These are phyloP conservation scores for Neurospora hispaniola DNA, from an alignment of 495 filamentous ascomycete genomes.

Conservation along the genomic window DNA sequence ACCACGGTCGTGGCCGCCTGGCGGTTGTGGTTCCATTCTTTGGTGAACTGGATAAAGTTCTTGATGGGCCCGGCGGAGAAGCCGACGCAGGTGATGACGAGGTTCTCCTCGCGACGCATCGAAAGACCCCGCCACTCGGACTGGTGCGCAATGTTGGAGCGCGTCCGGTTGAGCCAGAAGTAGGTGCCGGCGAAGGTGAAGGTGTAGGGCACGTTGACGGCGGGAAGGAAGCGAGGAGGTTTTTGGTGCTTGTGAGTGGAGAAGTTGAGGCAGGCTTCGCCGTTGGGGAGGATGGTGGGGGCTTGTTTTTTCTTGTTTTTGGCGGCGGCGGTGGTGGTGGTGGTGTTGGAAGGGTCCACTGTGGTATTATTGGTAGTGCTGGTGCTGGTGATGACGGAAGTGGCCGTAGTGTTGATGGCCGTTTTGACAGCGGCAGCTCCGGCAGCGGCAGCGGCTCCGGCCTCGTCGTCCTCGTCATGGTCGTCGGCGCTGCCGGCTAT, in stretches of 20 bases:
- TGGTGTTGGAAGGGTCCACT: slow-evolving; percentile 28
- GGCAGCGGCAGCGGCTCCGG: background rate
- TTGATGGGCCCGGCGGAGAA: slow-evolving; percentile 49
- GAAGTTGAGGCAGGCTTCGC: slow-evolving; percentile 32
- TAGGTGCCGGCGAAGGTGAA: slow-evolving; percentile 34
- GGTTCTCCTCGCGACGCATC: slow-evolving; percentile 16
- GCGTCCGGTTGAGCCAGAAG: slow-evolving; percentile 28
- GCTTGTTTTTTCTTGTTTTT: slow-evolving; percentile 38
- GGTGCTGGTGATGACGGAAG: background rate
- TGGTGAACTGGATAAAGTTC: slow-evolving; percentile 45
- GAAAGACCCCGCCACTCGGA: background rate
- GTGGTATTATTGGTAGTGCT: slow-evolving; percentile 24
- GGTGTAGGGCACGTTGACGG: slow-evolving; percentile 23
- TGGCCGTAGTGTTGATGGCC: background rate
- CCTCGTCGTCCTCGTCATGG: background rate
- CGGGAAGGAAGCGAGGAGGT: slow-evolving; percentile 29
- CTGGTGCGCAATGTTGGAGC: background rate
- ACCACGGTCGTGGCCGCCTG: slow-evolving; percentile 27
- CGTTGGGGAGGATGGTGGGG: slow-evolving; percentile 23
- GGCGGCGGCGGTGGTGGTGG: slow-evolving; percentile 37
- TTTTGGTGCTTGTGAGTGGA: slow-evolving; percentile 31
- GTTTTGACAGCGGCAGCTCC: background rate
- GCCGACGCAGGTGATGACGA: slow-evolving; percentile 33
- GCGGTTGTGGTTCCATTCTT: slow-evolving; percentile 40
- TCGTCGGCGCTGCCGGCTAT: background rate